Percentiles rank a stretch among this genome's conserved stretches.
These are phyloP conservation scores for Vitis hybrid DNA, from an alignment of 177 flowering plant genomes.

Conservation along the genomic window DNA sequence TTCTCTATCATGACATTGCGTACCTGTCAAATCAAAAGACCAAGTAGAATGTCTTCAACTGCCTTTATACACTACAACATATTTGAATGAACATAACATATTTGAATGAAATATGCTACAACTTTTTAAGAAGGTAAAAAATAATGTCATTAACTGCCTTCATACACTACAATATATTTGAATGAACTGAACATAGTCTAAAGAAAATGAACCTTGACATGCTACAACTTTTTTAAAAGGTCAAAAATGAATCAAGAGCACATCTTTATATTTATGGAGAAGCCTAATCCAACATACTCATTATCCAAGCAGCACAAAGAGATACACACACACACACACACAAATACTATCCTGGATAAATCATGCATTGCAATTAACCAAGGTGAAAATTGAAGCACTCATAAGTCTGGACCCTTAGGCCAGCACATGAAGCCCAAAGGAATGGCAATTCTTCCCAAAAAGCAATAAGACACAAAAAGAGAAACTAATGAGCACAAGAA, in stretches of 20 bases:
- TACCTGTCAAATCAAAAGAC: conserved; percentile 43
- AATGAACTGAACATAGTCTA: background rate
- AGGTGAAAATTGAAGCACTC: background rate
- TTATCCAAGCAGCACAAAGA: too few species aligned
- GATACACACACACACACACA: background rate
- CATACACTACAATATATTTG: background rate
- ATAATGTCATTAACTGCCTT: background rate
- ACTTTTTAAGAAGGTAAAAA: background rate
- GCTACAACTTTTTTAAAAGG: background rate
- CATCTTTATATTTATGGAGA: background rate
- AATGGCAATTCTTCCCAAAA: background rate
- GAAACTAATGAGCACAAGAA: background rate
- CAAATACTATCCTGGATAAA: background rate
- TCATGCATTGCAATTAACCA: too few species aligned
- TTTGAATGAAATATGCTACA: background rate
- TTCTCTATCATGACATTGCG: conserved; percentile 95
- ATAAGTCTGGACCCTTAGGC: background rate
- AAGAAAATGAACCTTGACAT: background rate
- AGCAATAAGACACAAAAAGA: background rate
- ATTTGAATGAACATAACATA: background rate
- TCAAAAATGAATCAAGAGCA: background rate
- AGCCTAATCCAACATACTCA: too few species aligned
- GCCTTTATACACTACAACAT: too few species aligned
- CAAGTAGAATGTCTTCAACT: background rate
- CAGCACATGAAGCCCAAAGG: background rate